These are phyloP conservation scores for Fusarium paranaense DNA, from an alignment of 2,329 filamentous ascomycete genomes.

Conservation along the genomic window DNA sequence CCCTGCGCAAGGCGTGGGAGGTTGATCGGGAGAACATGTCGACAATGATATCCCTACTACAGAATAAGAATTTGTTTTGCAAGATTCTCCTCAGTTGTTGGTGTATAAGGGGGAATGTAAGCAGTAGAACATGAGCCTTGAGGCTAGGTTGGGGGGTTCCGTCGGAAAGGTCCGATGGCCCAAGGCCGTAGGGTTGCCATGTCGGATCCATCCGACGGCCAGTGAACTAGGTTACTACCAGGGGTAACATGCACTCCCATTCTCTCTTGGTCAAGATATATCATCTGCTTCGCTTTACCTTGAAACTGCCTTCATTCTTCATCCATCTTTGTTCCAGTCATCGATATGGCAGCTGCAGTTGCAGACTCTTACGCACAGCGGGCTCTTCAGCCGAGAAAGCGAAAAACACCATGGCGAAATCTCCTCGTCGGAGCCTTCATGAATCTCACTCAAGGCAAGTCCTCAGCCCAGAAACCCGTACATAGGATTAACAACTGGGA, in stretches of 20 bases:
- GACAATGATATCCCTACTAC: neutral
- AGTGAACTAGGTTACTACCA: neutral
- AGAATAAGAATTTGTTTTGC: neutral
- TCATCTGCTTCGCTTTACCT: neutral
- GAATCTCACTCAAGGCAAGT: slow-evolving; percentile 14
- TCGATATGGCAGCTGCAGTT: neutral
- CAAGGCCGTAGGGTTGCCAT: neutral
- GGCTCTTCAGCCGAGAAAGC: neutral
- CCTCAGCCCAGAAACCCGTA: too few relatives aligned
- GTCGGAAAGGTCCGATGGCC: neutral
- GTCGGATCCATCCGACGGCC: neutral
- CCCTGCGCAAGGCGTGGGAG: neutral
- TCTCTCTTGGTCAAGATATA: neutral
- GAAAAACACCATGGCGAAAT: slow-evolving; percentile 20
- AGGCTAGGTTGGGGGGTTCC: neutral
- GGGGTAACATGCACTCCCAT: neutral
- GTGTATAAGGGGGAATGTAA: neutral
- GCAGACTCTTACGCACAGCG: neutral
- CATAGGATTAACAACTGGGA: neutral
- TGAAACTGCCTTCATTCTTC: neutral
- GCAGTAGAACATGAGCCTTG: too few relatives aligned
- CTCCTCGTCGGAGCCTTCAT: slow-evolving; percentile 13
- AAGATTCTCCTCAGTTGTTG: neutral
- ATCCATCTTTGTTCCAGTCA: neutral
- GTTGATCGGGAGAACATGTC: neutral